phyloP scores from a whole-genome alignment of 129 eudicot species.

The Lactuca saligna region DNA sequence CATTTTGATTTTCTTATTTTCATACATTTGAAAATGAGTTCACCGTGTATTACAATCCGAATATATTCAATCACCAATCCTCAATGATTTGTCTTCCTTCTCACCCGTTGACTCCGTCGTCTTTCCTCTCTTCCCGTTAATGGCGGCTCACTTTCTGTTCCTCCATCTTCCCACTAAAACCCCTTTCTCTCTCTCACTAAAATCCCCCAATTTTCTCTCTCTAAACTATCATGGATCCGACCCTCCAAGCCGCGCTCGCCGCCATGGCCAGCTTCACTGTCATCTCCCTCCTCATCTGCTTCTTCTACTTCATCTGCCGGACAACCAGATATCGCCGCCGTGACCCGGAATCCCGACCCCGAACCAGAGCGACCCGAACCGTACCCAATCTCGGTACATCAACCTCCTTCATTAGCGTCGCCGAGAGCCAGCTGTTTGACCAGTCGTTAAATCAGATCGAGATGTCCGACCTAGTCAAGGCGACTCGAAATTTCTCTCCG shows the following conservation, averaged over 20 bases:
- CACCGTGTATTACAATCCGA: constrained; percentile 23
- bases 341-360: constrained; percentile 8
- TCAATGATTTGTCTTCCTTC: constrained; percentile 4
- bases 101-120: constrained; percentile 35
- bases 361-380: constrained; percentile 18
- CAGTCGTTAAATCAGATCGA: constrained; percentile 48
- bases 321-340: constrained; percentile 23
- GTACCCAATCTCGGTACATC: constrained; percentile 23
- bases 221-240: constrained; percentile 28
- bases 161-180: constrained; percentile 22
- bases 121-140: constrained; percentile 31
- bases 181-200: constrained; percentile 16
- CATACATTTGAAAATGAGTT: not conserved
- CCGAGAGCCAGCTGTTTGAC: constrained; percentile 64
- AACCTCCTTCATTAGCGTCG: constrained; percentile 31
- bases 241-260: constrained; percentile 49
- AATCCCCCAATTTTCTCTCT: not conserved
- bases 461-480: constrained; percentile 57
- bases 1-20: not conserved
- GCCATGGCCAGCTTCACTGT: constrained; percentile 47
- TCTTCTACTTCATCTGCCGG: constrained; percentile 34
- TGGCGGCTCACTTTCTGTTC: constrained; percentile 38
- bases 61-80: constrained; percentile 6
- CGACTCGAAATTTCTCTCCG: constrained; percentile 71
- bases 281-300: constrained; percentile 42